A percentile compares a stretch with the other conserved stretches of the same genome.
Evolutionary conservation across 805 yeast species (phyloP).

Genomic region (Yamadazyma tumulicola): DNA sequence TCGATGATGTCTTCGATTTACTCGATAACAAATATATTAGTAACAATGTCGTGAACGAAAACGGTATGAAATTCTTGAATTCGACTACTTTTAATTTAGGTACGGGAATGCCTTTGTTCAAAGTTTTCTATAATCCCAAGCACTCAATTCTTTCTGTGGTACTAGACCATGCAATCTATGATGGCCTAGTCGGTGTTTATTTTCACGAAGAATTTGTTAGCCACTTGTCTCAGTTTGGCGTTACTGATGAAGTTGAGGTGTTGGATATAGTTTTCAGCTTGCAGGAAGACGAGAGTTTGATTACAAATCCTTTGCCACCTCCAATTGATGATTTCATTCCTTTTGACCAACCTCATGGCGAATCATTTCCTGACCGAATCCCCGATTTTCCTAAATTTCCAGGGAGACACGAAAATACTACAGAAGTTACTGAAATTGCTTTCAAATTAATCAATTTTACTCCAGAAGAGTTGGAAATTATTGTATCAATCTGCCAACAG

Average conservation of each 20-base stretch:
- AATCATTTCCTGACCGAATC: background rate
- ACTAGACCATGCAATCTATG: constrained; percentile 38
- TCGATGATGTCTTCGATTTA: constrained; percentile 23
- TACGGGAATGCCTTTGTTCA: constrained; percentile 26
- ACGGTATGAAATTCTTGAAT: constrained; percentile 22
- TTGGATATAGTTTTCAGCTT: constrained; percentile 20
- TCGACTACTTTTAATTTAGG: constrained; percentile 18
- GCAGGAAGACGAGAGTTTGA: constrained; percentile 14
- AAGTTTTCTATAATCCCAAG: too few relatives aligned
- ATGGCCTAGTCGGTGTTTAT: constrained; percentile 32
- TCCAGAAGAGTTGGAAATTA: constrained; percentile 18
- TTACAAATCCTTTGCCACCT: constrained; percentile 31
- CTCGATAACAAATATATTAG: constrained; percentile 12
- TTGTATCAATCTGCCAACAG: constrained; percentile 25
- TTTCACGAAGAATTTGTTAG: constrained; percentile 34
- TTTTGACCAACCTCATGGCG: constrained; percentile 18
- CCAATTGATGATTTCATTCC: constrained; percentile 31
- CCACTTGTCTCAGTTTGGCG: constrained; percentile 1
- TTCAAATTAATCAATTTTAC: constrained; percentile 20
- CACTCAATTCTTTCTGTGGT: constrained; percentile 22
- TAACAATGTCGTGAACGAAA: constrained; percentile 23
- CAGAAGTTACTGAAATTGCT: constrained; percentile 5
- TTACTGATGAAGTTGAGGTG: constrained; percentile 9
- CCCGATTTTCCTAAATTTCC: constrained; percentile 10
- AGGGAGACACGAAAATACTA: constrained; percentile 10